Evolutionary conservation across 139 green algal genomes (phyloP), one percentile per base, ranked within the genome.

Genomic region (Picochlorum sp.): DNA sequence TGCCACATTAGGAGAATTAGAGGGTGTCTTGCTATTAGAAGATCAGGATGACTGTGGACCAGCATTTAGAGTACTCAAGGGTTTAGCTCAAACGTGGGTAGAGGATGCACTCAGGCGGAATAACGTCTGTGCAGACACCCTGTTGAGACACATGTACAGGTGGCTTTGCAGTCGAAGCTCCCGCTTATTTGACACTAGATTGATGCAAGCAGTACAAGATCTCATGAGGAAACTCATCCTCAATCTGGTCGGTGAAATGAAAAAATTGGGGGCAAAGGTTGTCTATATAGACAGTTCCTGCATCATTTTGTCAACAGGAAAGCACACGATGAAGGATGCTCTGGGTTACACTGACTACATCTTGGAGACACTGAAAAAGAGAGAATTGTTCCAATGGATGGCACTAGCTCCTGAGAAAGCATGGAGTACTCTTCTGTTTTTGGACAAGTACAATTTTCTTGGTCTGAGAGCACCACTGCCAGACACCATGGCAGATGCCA

Each of bases 361-460:
- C 31, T 66, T 94, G 20, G 76, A 86, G 10, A 82, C 90, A 1
- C 64, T 97, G 47, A 10, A 26, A 10, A 57, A 69, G 52, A 76
- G 81, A 6, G 83, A 94, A 62, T 76, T 93, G 34, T 91, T 95
- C 63, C 21, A 62, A 45, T 92, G 78, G 78, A 68, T 98, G 44
- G 49, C 78, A 31, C 79, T 98, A 30, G 52, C 62, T 11, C 86
- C 86, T 16, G 7, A 54, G 28, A 65, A 64, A 50, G 88, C 82
- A 70, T 96, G 87, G 86, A 74, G 90, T 73, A 76, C 81, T 21
- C 79, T 96, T 64, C 77, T 96, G 54, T 95, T 88, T 72, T 73
- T 78, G 15, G 90, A 95, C 60, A 72, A 67, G 38, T 77, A 70
- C 83, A 95, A 96, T 75, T 92, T 81, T 59, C 75, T 82, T 18